These are phyloP conservation scores for Paecilomyces variotii DNA, from an alignment of 2,329 filamentous ascomycete genomes.

Conservation along the genomic window DNA sequence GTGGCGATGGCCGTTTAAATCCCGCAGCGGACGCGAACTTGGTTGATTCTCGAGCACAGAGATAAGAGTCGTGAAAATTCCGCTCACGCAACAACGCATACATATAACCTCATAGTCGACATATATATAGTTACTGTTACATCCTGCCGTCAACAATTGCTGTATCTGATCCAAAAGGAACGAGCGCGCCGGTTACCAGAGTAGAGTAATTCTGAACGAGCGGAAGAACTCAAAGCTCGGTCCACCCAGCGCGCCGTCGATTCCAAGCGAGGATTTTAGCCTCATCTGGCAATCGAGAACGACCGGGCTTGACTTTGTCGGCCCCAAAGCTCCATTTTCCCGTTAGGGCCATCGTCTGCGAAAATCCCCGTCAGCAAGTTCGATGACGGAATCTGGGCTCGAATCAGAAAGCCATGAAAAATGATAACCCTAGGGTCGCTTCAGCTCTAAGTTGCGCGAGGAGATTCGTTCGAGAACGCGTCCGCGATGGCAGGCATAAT, in stretches of 20 bases:
- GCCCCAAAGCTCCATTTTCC: background rate
- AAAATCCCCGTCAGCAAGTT: background rate
- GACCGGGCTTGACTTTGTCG: background rate
- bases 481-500: background rate
- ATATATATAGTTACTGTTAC: background rate
- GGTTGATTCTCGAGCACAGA: background rate
- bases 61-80: background rate
- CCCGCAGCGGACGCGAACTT: background rate
- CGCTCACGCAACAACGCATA: background rate
- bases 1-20: background rate
- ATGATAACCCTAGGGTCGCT: background rate
- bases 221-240: conserved; percentile 1
- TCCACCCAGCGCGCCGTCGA: background rate
- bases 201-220: background rate
- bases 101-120: background rate
- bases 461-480: background rate
- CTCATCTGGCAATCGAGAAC: conserved; percentile 4
- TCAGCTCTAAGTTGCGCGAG: background rate
- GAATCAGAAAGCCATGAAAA: background rate
- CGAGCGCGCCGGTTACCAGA: background rate
- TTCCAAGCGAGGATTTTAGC: background rate
- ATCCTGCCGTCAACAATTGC: background rate
- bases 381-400: background rate
- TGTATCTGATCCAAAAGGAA: background rate
- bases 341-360: background rate